A percentile compares a stretch with the other conserved stretches of the same genome.
phyloP scores from a whole-genome alignment of 2,329 filamentous ascomycete genomes.

The Cordyceps sp. region DNA sequence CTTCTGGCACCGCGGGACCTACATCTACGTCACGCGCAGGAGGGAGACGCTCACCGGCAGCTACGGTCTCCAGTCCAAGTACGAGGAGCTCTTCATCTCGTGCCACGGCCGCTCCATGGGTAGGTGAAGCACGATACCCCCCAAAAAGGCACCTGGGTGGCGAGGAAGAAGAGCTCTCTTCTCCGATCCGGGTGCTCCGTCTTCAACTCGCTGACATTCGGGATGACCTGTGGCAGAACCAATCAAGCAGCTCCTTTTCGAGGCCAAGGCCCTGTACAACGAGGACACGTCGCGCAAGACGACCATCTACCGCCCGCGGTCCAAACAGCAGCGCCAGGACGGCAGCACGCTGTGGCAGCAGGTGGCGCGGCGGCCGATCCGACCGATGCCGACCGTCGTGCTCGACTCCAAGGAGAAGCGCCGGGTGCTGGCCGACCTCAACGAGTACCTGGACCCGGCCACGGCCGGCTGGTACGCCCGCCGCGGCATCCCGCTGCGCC shows the following conservation, averaged over 20 bases:
- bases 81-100: constrained; percentile 35
- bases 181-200: neutral
- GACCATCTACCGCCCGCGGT: constrained; percentile 35
- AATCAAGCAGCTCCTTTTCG: constrained; percentile 36
- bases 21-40: constrained; percentile 29
- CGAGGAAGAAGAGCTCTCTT: too few relatives aligned
- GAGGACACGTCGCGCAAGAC: constrained; percentile 37
- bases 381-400: constrained; percentile 61
- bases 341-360: constrained; percentile 34
- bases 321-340: constrained; percentile 27
- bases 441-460: constrained; percentile 58
- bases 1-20: constrained; percentile 37
- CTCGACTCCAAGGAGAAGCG: constrained; percentile 51
- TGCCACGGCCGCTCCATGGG: constrained; percentile 32
- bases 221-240: constrained; percentile 17
- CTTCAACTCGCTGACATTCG: too few relatives aligned
- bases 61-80: constrained; percentile 18
- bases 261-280: constrained; percentile 35
- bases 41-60: constrained; percentile 23
- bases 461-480: constrained; percentile 60
- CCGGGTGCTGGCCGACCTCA: constrained; percentile 52
- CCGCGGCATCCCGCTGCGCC: constrained; percentile 56
- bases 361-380: constrained; percentile 45
- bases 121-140: too few relatives aligned
- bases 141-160: too few relatives aligned